Evolutionary conservation across 306 rosid species (phyloP).

Genomic region (Dryas alaskensis): DNA sequence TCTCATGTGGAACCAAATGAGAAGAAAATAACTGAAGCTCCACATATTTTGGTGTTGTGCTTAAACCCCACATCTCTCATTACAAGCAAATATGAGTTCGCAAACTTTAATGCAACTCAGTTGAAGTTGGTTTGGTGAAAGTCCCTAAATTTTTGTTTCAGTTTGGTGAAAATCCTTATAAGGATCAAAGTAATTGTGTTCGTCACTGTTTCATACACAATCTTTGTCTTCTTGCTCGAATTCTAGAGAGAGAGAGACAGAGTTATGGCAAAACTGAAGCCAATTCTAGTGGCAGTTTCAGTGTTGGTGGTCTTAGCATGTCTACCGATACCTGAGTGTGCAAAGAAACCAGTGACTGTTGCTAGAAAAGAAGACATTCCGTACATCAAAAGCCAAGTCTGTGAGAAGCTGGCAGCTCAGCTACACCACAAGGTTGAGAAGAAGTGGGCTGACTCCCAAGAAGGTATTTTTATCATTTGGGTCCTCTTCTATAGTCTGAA

Average conservation of each 20-base stretch:
- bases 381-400: constrained; percentile 81
- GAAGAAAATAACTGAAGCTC: no score
- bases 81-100: no score
- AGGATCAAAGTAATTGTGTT: constrained; percentile 2
- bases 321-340: constrained; percentile 51
- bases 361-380: constrained; percentile 87
- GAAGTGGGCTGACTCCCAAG: constrained; percentile 72
- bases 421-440: constrained; percentile 63
- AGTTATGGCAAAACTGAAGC: constrained; percentile 44
- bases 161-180: no score
- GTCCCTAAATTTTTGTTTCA: no score
- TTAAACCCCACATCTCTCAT: no score
- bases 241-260: neutral
- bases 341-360: constrained; percentile 54
- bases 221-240: neutral
- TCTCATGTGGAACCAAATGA: no score
- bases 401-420: constrained; percentile 80
- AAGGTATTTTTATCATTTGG: constrained; percentile 49
- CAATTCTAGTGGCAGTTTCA: constrained; percentile 30
- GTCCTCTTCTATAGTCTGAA: constrained; percentile 11
- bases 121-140: no score
- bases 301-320: constrained; percentile 44
- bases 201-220: neutral
- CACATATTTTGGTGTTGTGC: no score
- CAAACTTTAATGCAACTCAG: no score